These are phyloP conservation scores for Phytophthora citrophthora DNA, from an alignment of 352 stramenopile species.

Conservation along the genomic window DNA sequence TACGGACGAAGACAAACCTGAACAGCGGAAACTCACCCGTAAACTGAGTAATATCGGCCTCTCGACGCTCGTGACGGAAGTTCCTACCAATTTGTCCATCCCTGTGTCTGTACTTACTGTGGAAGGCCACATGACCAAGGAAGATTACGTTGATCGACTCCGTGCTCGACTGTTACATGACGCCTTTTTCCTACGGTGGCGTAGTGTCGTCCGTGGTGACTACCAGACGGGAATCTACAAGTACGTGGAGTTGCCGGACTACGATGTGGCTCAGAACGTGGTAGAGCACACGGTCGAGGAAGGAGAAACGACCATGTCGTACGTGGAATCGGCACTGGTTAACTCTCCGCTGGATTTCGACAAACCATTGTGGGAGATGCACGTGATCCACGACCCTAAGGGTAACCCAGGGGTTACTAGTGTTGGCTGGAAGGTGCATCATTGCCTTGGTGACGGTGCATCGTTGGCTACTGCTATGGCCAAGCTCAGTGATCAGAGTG, in stretches of 20 bases:
- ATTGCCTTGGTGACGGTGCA: conserved; percentile 80
- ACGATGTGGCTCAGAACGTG: conserved; percentile 62
- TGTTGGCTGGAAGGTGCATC: conserved; percentile 76
- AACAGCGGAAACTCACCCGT: conserved; percentile 43
- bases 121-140: conserved; percentile 47
- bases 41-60: conserved; percentile 78
- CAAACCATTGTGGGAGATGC: conserved; percentile 81
- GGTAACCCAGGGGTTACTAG: conserved; percentile 42
- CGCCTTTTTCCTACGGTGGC: conserved; percentile 74
- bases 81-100: conserved; percentile 79
- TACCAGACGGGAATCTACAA: conserved; percentile 49
- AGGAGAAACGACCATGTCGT: conserved; percentile 63
- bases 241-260: conserved; percentile 68
- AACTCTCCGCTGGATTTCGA: conserved; percentile 72
- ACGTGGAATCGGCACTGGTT: conserved; percentile 66
- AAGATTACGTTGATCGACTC: conserved; percentile 57
- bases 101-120: conserved; percentile 71
- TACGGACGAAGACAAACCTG: background rate
- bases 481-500: conserved; percentile 76
- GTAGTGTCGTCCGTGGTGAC: conserved; percentile 57
- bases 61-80: conserved; percentile 76
- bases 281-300: conserved; percentile 58
- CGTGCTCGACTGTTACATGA: conserved; percentile 59
- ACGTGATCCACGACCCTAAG: conserved; percentile 58
- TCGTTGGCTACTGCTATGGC: conserved; percentile 69